Conservation (phyloP, 805 yeast genomes). For the Wickerhamomyces sydowiorum region DNA sequence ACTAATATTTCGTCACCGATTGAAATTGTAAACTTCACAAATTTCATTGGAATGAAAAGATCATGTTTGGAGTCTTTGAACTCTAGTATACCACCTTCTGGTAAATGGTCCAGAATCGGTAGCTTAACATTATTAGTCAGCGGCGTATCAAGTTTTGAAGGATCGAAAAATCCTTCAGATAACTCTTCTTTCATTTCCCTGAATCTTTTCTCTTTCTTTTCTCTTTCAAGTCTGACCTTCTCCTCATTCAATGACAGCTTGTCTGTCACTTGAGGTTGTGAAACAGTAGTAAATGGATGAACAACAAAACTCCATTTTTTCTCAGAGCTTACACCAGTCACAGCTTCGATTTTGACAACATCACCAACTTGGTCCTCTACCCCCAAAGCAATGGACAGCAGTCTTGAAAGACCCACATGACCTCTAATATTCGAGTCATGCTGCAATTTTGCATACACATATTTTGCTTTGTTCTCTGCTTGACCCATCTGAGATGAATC, state of each 20-base stretch:
- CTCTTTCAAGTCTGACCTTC: constrained; percentile 14
- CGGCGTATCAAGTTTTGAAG: constrained; percentile 24
- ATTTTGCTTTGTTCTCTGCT: constrained; percentile 6
- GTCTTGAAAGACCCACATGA: constrained; percentile 46
- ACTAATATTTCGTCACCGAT: constrained; percentile 39
- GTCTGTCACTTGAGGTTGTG: constrained; percentile 22
- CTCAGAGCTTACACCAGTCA: background rate
- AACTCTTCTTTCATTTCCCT: constrained; percentile 18
- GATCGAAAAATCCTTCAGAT: constrained; percentile 10
- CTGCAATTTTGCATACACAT: constrained; percentile 46
- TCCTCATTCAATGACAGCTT: constrained; percentile 16
- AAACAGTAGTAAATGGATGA: constrained; percentile 46
- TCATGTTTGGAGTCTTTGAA: constrained; percentile 27
- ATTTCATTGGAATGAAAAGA: constrained; percentile 21
- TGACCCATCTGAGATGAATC: constrained; percentile 4
- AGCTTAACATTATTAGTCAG: constrained; percentile 47
- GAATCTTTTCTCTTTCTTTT: constrained; percentile 14
- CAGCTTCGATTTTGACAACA: constrained; percentile 43
- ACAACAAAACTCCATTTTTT: constrained; percentile 21
- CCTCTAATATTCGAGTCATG: constrained; percentile 29
- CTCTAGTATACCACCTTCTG: constrained; percentile 55
- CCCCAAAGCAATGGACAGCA: constrained; percentile 52
- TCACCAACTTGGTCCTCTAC: constrained; percentile 46
- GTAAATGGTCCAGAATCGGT: constrained; percentile 45
- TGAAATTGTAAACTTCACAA: constrained; percentile 36